Percentiles rank a stretch among this genome's conserved stretches.
Conservation (phyloP, 2,329 filamentous ascomycete species). For the Elsinoe batatas region DNA sequence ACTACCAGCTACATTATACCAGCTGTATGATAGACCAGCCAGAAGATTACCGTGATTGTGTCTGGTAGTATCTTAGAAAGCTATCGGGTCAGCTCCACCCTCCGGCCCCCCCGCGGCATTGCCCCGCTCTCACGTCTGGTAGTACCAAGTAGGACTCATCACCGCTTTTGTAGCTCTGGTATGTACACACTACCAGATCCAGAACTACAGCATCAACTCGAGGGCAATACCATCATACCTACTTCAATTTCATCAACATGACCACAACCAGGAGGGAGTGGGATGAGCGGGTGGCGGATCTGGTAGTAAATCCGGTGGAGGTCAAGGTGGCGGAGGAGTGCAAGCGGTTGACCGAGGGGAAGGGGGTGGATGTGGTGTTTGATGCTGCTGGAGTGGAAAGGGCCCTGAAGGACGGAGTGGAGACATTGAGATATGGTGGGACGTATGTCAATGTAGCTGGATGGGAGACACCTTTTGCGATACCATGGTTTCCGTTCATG, state of each 20-base stretch:
- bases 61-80: not conserved
- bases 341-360: slow-evolving; percentile 14
- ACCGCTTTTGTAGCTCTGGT: no score
- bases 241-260: not conserved
- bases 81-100: no score
- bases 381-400: slow-evolving; percentile 19
- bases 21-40: no score
- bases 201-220: not conserved
- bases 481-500: slow-evolving; percentile 14
- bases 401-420: slow-evolving; percentile 17
- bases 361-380: slow-evolving; percentile 20
- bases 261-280: slow-evolving; percentile 16
- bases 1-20: no score
- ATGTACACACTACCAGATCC: no score
- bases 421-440: slow-evolving; percentile 17
- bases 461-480: slow-evolving; percentile 15
- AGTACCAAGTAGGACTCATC: not conserved
- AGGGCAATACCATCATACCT: no score
- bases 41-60: not conserved
- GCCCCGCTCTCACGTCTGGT: not conserved
- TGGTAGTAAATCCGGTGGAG: slow-evolving; percentile 18
- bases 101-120: not conserved
- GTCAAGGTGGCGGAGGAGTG: slow-evolving; percentile 17
- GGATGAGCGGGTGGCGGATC: slow-evolving; percentile 13
- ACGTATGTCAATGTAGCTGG: slow-evolving; percentile 20